Evolutionary conservation across 768 basidiomycete genomes (phyloP).

Genomic region (Coprinopsis cinerea): DNA sequence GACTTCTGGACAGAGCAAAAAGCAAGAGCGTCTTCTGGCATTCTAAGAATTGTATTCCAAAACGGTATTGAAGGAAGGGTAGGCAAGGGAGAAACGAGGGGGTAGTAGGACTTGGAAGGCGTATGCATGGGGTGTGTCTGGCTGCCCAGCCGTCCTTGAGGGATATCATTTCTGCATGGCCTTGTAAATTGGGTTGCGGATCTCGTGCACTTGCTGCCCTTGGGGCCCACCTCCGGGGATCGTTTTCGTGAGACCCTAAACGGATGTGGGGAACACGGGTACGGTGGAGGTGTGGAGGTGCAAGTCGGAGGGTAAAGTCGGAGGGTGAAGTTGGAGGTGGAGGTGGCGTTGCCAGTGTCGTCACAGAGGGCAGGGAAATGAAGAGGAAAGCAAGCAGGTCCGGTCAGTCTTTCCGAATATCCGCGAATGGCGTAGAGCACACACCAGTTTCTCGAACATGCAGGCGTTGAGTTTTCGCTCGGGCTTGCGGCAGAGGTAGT

Average conservation of each 20-base stretch:
- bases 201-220: conserved; percentile 82
- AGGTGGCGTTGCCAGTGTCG: no score
- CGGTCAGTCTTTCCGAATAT: neutral
- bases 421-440: conserved; percentile 24
- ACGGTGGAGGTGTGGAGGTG: neutral
- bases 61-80: no score
- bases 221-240: conserved; percentile 87
- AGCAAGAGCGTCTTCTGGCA: no score
- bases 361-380: neutral
- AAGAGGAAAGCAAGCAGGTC: neutral
- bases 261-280: neutral
- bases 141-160: neutral
- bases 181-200: conserved; percentile 77
- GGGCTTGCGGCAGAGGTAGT: conserved; percentile 74
- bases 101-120: neutral
- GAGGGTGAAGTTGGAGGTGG: no score
- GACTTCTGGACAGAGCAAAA: no score
- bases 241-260: conserved; percentile 81
- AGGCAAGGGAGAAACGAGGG: neutral
- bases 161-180: conserved; percentile 70
- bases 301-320: no score
- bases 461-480: conserved; percentile 74
- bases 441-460: conserved; percentile 82
- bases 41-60: no score
- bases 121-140: neutral